phyloP scores from a whole-genome alignment of 345 rosid species.

The Xanthoceras sorbifolium region DNA sequence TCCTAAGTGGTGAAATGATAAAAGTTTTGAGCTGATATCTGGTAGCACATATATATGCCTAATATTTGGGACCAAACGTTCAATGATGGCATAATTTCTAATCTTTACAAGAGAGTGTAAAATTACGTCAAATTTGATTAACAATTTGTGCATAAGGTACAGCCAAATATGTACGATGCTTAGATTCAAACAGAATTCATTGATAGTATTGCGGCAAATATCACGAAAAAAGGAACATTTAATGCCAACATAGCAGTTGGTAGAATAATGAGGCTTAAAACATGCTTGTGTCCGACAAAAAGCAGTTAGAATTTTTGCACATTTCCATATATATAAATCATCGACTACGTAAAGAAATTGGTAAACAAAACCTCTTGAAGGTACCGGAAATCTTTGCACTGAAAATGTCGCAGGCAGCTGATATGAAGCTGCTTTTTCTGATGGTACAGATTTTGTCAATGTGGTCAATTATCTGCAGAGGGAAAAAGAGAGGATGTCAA shows the following conservation, averaged over 20 bases:
- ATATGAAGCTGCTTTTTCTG: slow-evolving; percentile 77
- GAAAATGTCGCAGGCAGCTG: slow-evolving; percentile 82
- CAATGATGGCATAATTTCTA: neutral
- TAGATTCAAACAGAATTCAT: slow-evolving; percentile 3
- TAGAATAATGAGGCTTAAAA: slow-evolving; percentile 5
- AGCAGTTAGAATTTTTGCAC: neutral
- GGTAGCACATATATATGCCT: neutral
- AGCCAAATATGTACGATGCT: neutral
- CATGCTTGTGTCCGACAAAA: neutral
- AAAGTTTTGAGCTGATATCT: neutral
- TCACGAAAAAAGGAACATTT: neutral
- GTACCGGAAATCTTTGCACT: slow-evolving; percentile 93
- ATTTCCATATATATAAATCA: neutral
- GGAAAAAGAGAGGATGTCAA: slow-evolving; percentile 14
- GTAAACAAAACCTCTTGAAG: slow-evolving; percentile 74
- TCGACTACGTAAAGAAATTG: slow-evolving; percentile 13
- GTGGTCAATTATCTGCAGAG: slow-evolving; percentile 63
- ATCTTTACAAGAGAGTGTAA: neutral
- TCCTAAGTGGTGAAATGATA: neutral
- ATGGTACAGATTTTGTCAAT: slow-evolving; percentile 69
- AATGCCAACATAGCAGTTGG: neutral
- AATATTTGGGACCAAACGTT: neutral
- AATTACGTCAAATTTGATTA: neutral
- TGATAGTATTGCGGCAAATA: neutral
- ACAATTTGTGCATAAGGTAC: neutral